A percentile compares a stretch with the other conserved stretches of the same genome.
Evolutionary conservation across 1,284 basidiomycete genomes (phyloP).

Genomic region (Apiotrichum domesticum): DNA sequence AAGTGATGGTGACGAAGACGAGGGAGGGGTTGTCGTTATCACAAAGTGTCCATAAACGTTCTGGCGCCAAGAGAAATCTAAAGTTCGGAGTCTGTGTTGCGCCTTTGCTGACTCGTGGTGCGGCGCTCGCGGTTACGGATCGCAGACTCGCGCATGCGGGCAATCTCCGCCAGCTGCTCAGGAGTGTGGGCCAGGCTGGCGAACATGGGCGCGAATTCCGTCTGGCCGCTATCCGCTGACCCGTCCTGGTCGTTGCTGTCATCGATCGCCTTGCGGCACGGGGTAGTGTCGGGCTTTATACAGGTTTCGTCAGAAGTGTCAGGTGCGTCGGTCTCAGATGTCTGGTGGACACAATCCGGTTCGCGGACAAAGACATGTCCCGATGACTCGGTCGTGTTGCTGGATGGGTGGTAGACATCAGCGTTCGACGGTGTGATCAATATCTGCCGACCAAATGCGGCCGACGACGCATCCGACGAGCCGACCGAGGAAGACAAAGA

Average conservation of each 20-base stretch:
- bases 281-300: too few species aligned
- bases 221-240: not conserved
- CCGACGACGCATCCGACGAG: slow-evolving; percentile 13
- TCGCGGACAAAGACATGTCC: not conserved
- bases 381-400: not conserved
- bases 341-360: not conserved
- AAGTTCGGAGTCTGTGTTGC: not conserved
- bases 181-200: slow-evolving; percentile 40
- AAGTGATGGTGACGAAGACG: too few species aligned
- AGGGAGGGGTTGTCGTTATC: too few species aligned
- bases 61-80: too few species aligned
- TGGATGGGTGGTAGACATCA: slow-evolving; percentile 1
- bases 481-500: slow-evolving; percentile 1
- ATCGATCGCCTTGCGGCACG: not conserved
- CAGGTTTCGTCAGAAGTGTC: not conserved
- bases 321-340: not conserved
- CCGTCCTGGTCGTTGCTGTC: not conserved
- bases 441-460: slow-evolving; percentile 6
- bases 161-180: slow-evolving; percentile 38
- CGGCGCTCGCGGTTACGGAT: slow-evolving; percentile 13
- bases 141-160: slow-evolving; percentile 25
- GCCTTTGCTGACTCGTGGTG: not conserved
- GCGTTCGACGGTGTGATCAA: slow-evolving; percentile 16
- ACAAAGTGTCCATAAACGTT: too few species aligned
- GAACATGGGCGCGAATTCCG: slow-evolving; percentile 30